Evolutionary conservation across 805 yeast species (phyloP).

Genomic region (Diddensiella santjacobensis): DNA sequence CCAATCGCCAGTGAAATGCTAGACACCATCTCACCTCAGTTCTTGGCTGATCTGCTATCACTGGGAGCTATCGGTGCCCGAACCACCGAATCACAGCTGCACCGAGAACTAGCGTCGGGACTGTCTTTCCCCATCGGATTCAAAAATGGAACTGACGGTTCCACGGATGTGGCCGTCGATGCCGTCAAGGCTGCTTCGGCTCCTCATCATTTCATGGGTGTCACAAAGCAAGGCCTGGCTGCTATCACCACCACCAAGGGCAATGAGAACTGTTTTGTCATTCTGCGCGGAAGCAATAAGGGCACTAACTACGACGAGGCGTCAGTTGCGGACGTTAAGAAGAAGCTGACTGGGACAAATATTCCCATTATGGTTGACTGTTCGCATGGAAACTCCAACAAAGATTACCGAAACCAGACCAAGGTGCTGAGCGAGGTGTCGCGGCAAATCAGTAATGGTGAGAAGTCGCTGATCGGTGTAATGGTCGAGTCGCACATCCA

Average conservation of each 20-base stretch:
- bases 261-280: constrained; percentile 89
- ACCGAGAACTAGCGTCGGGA: constrained; percentile 96
- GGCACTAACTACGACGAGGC: constrained; percentile 89
- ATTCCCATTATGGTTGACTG: constrained; percentile 87
- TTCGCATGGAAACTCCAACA: constrained; percentile 95
- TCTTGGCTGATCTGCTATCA: constrained; percentile 81
- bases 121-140: constrained; percentile 98
- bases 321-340: constrained; percentile 72
- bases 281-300: constrained; percentile 91
- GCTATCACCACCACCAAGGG: constrained; percentile 97
- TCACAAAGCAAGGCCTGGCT: constrained; percentile 94
- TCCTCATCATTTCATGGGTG: constrained; percentile 94
- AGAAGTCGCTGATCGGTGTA: constrained; percentile 76
- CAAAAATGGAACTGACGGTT: constrained; percentile 98
- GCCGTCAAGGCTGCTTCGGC: constrained; percentile 90
- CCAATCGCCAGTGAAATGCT: constrained; percentile 98
- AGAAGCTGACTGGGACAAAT: constrained; percentile 46
- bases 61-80: constrained; percentile 99
- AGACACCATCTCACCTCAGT: constrained; percentile 97
- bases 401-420: constrained; percentile 94
- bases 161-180: constrained; percentile 86
- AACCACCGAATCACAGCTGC: constrained; percentile 97
- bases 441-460: constrained; percentile 78
- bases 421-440: constrained; percentile 80
- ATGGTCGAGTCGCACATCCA: constrained; percentile 93